Percentiles rank a stretch among this genome's conserved stretches.
phyloP scores from a whole-genome alignment of 129 eudicot genomes.

The Lactuca sativa region DNA sequence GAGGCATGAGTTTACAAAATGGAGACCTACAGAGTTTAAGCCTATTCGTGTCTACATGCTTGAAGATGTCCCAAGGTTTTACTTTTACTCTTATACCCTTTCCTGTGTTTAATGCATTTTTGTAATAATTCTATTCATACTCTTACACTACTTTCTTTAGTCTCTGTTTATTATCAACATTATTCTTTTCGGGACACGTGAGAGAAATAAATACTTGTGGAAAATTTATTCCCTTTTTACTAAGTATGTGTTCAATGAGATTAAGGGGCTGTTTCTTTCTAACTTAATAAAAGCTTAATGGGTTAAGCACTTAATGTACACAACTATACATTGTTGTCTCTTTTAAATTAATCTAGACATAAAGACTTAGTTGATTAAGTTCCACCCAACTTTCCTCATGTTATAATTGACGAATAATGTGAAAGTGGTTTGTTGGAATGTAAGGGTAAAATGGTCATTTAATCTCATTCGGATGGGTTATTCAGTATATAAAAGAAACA shows the following conservation, averaged over 20 bases:
- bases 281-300: no score
- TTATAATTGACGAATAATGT: no score
- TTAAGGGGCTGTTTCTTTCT: no score
- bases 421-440: no score
- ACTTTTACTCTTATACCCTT: constrained; percentile 15
- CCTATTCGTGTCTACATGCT: constrained; percentile 89
- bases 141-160: not conserved
- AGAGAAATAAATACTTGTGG: not conserved
- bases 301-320: no score
- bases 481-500: no score
- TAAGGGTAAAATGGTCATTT: no score
- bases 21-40: constrained; percentile 86
- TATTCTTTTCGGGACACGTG: not conserved
- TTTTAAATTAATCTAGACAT: no score
- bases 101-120: not conserved
- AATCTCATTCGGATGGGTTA: no score
- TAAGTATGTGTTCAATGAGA: constrained; percentile 2
- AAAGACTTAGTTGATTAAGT: no score
- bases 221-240: not conserved
- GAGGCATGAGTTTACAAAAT: constrained; percentile 83
- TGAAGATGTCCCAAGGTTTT: constrained; percentile 86
- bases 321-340: no score
- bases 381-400: no score
- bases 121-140: not conserved
- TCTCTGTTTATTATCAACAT: not conserved